A percentile compares a stretch with the other conserved stretches of the same genome.
Conservation (phyloP, 75 land plant genomes). For the Pinus tabuliformis region DNA sequence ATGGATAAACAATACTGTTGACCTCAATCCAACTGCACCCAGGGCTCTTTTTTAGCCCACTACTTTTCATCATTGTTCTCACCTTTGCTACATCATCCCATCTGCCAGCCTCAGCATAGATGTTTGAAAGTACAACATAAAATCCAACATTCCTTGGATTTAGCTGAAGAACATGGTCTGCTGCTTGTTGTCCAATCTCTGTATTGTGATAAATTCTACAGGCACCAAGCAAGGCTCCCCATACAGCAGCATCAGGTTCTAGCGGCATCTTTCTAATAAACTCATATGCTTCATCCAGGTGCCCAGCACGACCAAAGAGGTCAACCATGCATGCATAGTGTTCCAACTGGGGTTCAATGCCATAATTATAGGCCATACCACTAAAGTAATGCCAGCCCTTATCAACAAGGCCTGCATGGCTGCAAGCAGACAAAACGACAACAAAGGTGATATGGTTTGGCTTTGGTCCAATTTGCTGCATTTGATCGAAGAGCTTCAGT, state of each 20-base stretch:
- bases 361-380: conserved; percentile 24
- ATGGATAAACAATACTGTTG: conserved; percentile 20
- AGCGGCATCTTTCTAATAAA: conserved; percentile 30
- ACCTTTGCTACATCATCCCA: conserved; percentile 33
- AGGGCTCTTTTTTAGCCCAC: conserved; percentile 37
- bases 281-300: conserved; percentile 17
- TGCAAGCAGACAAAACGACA: conserved; percentile 43
- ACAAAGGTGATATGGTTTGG: conserved; percentile 57
- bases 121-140: conserved; percentile 35
- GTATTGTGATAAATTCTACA: conserved; percentile 44
- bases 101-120: conserved; percentile 31
- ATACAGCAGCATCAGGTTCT: conserved; percentile 39
- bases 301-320: conserved; percentile 41
- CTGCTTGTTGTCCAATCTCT: conserved; percentile 11
- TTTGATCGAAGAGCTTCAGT: conserved; percentile 26
- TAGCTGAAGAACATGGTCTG: conserved; percentile 32
- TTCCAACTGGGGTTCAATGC: conserved; percentile 28
- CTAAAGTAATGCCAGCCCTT: conserved; percentile 28
- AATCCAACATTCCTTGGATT: conserved; percentile 45
- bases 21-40: conserved; percentile 29
- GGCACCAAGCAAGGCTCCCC: conserved; percentile 44
- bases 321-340: conserved; percentile 57
- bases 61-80: conserved; percentile 35
- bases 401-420: conserved; percentile 43
- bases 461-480: conserved; percentile 26